phyloP scores from a whole-genome alignment of 495 filamentous ascomycete species.

The Podospora conica region DNA sequence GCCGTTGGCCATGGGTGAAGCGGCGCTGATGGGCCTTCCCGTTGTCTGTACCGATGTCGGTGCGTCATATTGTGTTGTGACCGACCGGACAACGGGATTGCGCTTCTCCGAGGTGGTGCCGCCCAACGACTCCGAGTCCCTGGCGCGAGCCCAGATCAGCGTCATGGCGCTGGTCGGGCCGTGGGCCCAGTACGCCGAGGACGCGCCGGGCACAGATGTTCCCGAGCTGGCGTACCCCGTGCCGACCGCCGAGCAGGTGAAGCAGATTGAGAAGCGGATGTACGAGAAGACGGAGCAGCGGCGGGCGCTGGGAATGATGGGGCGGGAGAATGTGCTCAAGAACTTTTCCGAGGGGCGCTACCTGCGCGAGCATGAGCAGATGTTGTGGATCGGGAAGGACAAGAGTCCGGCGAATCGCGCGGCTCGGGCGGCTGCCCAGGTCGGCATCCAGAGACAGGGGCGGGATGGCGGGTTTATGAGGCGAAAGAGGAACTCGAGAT shows the following conservation, averaged over 20 bases:
- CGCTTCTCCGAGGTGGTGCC: constrained; percentile 56
- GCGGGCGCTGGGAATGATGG: constrained; percentile 54
- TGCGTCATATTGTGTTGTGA: constrained; percentile 56
- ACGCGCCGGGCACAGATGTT: constrained; percentile 26
- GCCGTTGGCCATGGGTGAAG: constrained; percentile 57
- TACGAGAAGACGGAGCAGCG: constrained; percentile 54
- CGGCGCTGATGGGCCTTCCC: constrained; percentile 54
- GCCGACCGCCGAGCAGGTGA: constrained; percentile 47
- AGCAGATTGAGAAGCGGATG: constrained; percentile 50
- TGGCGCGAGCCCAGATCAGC: constrained; percentile 55
- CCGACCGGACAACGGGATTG: constrained; percentile 50
- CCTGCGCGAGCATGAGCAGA: constrained; percentile 60
- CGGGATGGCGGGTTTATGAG: neutral
- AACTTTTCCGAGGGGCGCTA: constrained; percentile 55
- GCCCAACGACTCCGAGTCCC: constrained; percentile 52
- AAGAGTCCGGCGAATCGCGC: constrained; percentile 1
- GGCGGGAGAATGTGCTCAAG: constrained; percentile 52
- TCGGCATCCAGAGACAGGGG: neutral
- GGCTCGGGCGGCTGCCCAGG: neutral
- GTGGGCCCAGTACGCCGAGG: constrained; percentile 51
- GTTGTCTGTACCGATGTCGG: constrained; percentile 63
- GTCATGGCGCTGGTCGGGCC: constrained; percentile 54
- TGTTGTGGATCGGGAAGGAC: constrained; percentile 56
- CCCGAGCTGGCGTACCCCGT: constrained; percentile 43
- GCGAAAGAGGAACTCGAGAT: neutral